phyloP scores from a whole-genome alignment of 23 red algal genomes.

The Gracilaria gracilis region DNA sequence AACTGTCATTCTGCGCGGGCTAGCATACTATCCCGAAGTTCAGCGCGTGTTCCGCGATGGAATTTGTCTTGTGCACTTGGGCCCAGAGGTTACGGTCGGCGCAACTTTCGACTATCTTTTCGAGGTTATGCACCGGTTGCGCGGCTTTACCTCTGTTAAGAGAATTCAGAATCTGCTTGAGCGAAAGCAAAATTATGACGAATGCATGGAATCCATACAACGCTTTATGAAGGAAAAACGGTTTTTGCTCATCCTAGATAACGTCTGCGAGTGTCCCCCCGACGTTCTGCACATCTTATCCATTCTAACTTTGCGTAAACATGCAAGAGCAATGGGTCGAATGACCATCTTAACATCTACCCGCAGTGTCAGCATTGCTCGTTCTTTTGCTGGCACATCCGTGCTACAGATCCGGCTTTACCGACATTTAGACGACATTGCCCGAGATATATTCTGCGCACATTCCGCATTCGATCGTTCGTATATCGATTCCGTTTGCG shows the following conservation, averaged over 20 bases:
- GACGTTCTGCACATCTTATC: slow-evolving; percentile 39
- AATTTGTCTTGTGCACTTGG: slow-evolving; percentile 37
- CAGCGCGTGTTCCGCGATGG: slow-evolving; percentile 41
- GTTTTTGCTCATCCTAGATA: slow-evolving; percentile 59
- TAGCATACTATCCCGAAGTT: slow-evolving; percentile 37
- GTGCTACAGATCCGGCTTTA: slow-evolving; percentile 26
- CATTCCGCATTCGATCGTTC: slow-evolving; percentile 43
- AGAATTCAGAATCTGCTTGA: slow-evolving; percentile 32
- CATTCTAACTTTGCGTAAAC: slow-evolving; percentile 30
- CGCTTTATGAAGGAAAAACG: slow-evolving; percentile 29
- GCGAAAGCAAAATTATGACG: slow-evolving; percentile 13
- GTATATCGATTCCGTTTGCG: slow-evolving; percentile 48
- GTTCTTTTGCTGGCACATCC: slow-evolving; percentile 28
- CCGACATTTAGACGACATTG: slow-evolving; percentile 10
- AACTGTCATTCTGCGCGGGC: slow-evolving; percentile 56
- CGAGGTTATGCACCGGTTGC: slow-evolving; percentile 35
- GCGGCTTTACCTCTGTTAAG: not conserved
- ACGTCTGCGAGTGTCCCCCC: slow-evolving; percentile 34
- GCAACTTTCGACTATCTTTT: slow-evolving; percentile 26
- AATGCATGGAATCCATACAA: slow-evolving; percentile 36
- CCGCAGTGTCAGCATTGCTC: slow-evolving; percentile 23
- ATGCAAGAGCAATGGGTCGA: not conserved
- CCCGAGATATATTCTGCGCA: slow-evolving; percentile 60
- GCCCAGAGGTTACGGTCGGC: slow-evolving; percentile 13
- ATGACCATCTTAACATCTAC: slow-evolving; percentile 17